These are phyloP conservation scores for Ganoderma lucidum DNA, from an alignment of 1,284 basidiomycete species.

Conservation along the genomic window DNA sequence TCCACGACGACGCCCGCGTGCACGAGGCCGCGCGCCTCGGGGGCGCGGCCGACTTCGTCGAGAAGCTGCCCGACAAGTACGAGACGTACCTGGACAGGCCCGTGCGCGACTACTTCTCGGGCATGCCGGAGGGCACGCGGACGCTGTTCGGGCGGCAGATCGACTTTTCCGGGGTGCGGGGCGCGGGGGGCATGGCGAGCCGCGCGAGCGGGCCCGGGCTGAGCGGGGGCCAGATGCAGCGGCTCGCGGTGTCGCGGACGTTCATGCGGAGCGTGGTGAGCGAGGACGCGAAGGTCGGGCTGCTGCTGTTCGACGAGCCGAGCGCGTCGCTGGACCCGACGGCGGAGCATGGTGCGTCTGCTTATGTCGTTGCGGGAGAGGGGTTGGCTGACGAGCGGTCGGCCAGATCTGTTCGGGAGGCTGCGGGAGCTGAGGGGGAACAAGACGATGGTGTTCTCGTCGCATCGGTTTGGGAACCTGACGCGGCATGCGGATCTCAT, in stretches of 20 bases:
- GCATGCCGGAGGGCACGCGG: slow-evolving; percentile 68
- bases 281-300: slow-evolving; percentile 61
- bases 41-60: slow-evolving; percentile 70
- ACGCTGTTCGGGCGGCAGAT: slow-evolving; percentile 68
- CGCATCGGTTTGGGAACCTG: slow-evolving; percentile 73
- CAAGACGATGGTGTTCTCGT: slow-evolving; percentile 75
- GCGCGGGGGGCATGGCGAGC: slow-evolving; percentile 50
- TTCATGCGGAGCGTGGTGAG: slow-evolving; percentile 77
- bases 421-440: slow-evolving; percentile 57
- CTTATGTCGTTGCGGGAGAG: neutral
- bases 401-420: slow-evolving; percentile 62
- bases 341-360: slow-evolving; percentile 69
- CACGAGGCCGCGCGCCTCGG: slow-evolving; percentile 70
- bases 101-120: slow-evolving; percentile 73
- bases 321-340: slow-evolving; percentile 77
- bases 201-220: slow-evolving; percentile 52
- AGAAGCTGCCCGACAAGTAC: slow-evolving; percentile 68
- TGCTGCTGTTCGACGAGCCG: slow-evolving; percentile 81
- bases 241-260: slow-evolving; percentile 73
- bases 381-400: neutral
- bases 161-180: slow-evolving; percentile 58
- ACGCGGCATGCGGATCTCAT: slow-evolving; percentile 70
- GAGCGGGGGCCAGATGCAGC: slow-evolving; percentile 81
- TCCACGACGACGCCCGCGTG: slow-evolving; percentile 64
- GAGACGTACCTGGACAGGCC: slow-evolving; percentile 77